A percentile compares a stretch with the other conserved stretches of the same genome.
These are phyloP conservation scores for Mucor circinelloides DNA, from an alignment of 371 early-diverging fungal genomes.

Conservation along the genomic window DNA sequence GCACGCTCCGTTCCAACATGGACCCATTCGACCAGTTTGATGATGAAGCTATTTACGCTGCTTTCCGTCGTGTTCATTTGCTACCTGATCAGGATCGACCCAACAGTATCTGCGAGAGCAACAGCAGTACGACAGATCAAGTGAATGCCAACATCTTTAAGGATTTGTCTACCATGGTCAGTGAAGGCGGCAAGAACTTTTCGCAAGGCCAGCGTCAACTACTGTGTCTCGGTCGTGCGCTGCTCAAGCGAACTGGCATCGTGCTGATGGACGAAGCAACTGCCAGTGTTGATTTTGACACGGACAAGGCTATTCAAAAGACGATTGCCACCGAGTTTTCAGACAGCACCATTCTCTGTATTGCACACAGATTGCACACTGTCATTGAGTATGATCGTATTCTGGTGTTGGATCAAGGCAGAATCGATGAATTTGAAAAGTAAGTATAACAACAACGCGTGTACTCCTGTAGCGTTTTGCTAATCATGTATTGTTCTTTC, in stretches of 20 bases:
- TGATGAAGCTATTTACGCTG: slow-evolving; percentile 70
- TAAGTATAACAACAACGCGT: not conserved
- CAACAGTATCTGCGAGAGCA: slow-evolving; percentile 35
- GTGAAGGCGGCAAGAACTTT: slow-evolving; percentile 76
- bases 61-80: slow-evolving; percentile 61
- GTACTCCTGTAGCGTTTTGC: not conserved
- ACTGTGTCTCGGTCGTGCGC: slow-evolving; percentile 79
- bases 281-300: slow-evolving; percentile 68
- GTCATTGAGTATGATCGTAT: slow-evolving; percentile 56
- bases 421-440: slow-evolving; percentile 42
- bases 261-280: slow-evolving; percentile 64
- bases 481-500: not conserved
- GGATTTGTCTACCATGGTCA: slow-evolving; percentile 37
- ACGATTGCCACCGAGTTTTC: slow-evolving; percentile 62
- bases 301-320: slow-evolving; percentile 65
- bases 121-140: not conserved
- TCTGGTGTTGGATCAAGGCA: slow-evolving; percentile 45
- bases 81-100: not conserved
- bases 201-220: slow-evolving; percentile 86
- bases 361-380: slow-evolving; percentile 71
- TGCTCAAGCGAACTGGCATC: slow-evolving; percentile 57
- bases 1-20: slow-evolving; percentile 68
- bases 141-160: slow-evolving; percentile 27
- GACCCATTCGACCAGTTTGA: slow-evolving; percentile 68
- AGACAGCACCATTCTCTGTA: slow-evolving; percentile 63